Percentiles rank a stretch among this genome's conserved stretches.
These are phyloP conservation scores for Aspergillus ellipticus DNA, from an alignment of 495 filamentous ascomycete species.

Conservation along the genomic window DNA sequence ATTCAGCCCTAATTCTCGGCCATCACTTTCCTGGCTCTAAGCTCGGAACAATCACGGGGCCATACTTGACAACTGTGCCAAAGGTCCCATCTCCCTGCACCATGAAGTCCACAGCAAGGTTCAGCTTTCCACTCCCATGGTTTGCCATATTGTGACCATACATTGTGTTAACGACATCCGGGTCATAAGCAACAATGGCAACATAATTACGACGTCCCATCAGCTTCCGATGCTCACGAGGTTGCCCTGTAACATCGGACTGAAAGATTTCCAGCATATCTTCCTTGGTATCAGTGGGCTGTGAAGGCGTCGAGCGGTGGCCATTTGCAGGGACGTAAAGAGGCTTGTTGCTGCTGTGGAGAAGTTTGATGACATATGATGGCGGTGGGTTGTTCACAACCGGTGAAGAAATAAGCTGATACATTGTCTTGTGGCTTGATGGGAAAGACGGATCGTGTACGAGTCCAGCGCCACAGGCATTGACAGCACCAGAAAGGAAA, in stretches of 20 bases:
- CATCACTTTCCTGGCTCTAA: conserved; percentile 69
- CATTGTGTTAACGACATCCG: conserved; percentile 62
- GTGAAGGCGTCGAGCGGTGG: conserved; percentile 57
- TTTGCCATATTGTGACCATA: conserved; percentile 41
- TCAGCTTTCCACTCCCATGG: conserved; percentile 64
- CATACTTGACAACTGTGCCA: conserved; percentile 85
- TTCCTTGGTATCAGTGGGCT: conserved; percentile 81
- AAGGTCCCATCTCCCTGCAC: conserved; percentile 86
- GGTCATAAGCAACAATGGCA: conserved; percentile 91
- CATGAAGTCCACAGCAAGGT: conserved; percentile 93
- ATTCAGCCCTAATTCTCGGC: neutral
- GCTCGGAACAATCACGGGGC: conserved; percentile 91
- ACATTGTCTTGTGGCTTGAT: conserved; percentile 97
- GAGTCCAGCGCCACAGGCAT: conserved; percentile 86
- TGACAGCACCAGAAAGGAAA: conserved; percentile 89
- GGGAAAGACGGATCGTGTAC: conserved; percentile 92
- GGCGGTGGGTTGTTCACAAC: conserved; percentile 86
- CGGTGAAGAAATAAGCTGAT: conserved; percentile 87
- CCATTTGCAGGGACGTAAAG: conserved; percentile 91
- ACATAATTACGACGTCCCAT: conserved; percentile 94
- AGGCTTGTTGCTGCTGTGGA: conserved; percentile 79
- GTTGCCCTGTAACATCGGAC: conserved; percentile 73
- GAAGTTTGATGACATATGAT: conserved; percentile 81
- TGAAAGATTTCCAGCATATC: conserved; percentile 99
- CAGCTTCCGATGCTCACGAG: conserved; percentile 78